Conservation (phyloP, 306 rosid species). For the Astragalus glycyphyllos region DNA sequence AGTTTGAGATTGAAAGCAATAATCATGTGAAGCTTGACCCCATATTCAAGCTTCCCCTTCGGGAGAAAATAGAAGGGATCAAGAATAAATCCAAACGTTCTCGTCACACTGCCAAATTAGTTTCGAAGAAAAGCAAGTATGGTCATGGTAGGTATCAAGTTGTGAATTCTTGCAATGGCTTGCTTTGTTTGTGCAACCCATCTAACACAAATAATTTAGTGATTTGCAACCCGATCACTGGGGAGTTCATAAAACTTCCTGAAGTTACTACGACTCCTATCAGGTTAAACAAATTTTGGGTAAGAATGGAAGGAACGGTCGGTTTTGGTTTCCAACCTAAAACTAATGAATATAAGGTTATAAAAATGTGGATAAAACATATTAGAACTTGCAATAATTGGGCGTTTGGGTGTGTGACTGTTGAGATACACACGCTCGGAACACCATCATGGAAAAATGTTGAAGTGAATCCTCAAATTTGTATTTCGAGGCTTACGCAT, state of each 20-base stretch:
- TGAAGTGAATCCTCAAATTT: background rate
- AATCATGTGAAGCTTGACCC: constrained; percentile 11
- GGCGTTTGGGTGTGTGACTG: background rate
- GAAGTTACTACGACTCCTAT: too few species aligned
- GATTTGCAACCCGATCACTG: too few species aligned
- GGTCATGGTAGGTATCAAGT: background rate
- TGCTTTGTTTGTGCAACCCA: constrained; percentile 34
- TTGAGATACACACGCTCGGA: background rate
- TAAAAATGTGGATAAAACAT: background rate
- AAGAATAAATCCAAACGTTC: too few species aligned
- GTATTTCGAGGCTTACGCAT: background rate
- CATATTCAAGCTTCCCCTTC: constrained; percentile 8
- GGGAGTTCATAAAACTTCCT: too few species aligned
- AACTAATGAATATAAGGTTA: background rate
- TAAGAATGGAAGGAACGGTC: too few species aligned
- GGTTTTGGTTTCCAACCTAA: background rate
- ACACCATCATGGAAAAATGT: background rate
- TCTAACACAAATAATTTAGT: too few species aligned
- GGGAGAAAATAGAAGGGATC: background rate
- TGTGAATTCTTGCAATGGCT: constrained; percentile 41
- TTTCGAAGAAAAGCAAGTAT: too few species aligned
- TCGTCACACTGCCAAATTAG: too few species aligned
- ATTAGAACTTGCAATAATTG: background rate
- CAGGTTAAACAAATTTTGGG: too few species aligned
- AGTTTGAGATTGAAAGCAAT: background rate